Percentiles rank a stretch among this genome's conserved stretches.
phyloP scores from a whole-genome alignment of 106 monocot species.

The Allium fistulosum region DNA sequence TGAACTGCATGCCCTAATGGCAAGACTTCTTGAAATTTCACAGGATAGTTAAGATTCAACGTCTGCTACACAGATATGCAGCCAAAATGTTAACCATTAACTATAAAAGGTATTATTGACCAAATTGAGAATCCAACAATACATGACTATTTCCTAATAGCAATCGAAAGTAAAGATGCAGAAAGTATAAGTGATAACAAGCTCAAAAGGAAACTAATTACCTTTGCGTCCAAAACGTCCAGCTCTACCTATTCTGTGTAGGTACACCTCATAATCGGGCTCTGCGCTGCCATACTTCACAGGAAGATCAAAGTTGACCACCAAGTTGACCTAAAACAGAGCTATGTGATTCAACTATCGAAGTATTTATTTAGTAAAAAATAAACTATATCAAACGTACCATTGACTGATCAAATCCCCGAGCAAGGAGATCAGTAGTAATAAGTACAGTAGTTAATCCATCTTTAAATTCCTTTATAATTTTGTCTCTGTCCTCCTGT shows the following conservation, averaged over 20 bases:
- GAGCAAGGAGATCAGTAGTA: conserved; percentile 84
- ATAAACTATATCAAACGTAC: conserved; percentile 12
- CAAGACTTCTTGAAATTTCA: too few relatives aligned
- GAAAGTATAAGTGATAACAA: not conserved
- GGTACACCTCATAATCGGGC: conserved; percentile 90
- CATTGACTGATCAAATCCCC: conserved; percentile 94
- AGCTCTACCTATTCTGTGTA: conserved; percentile 92
- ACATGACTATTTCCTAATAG: too few relatives aligned
- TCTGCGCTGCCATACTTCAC: conserved; percentile 43
- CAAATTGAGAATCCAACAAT: too few relatives aligned
- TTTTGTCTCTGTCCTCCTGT: conserved; percentile 72
- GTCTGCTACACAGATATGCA: too few relatives aligned
- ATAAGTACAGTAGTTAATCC: conserved; percentile 89
- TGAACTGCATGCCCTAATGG: too few relatives aligned
- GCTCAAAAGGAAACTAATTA: conserved; percentile 10
- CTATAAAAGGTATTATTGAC: too few relatives aligned
- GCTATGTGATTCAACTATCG: too few relatives aligned
- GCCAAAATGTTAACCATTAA: too few relatives aligned
- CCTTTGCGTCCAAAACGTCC: conserved; percentile 96
- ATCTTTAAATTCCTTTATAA: conserved; percentile 84
- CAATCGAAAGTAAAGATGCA: not conserved
- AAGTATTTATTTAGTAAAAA: too few relatives aligned
- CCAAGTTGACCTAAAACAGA: conserved; percentile 66
- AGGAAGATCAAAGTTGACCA: conserved; percentile 92
- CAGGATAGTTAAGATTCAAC: too few relatives aligned